Conservation (phyloP, 805 yeast genomes). For the Myxozyma neotropica region DNA sequence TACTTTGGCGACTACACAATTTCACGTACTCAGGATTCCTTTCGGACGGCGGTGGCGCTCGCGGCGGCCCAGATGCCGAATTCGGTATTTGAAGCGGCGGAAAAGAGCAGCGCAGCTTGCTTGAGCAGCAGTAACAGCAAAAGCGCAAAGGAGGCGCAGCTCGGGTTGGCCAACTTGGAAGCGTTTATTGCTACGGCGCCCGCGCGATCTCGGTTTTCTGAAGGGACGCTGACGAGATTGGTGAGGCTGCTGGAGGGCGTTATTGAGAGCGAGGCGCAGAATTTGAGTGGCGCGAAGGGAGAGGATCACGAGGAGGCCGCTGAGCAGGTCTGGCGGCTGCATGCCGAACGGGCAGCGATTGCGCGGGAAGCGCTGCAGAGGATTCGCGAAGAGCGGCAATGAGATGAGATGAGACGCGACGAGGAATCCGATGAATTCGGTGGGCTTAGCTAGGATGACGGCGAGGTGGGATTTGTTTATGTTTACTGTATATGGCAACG, state of each 20-base stretch:
- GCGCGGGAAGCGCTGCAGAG: not conserved
- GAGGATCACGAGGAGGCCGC: not conserved
- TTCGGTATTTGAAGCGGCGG: constrained; percentile 10
- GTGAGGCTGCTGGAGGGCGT: not conserved
- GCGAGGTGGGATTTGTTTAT: too few relatives aligned
- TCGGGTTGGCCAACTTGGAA: constrained; percentile 12
- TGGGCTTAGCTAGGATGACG: too few relatives aligned
- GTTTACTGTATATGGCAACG: too few relatives aligned
- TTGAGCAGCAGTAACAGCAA: too few relatives aligned
- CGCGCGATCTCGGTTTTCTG: not conserved
- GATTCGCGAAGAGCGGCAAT: not conserved
- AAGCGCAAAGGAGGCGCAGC: not conserved
- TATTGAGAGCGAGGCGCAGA: not conserved
- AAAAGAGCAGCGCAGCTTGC: too few relatives aligned
- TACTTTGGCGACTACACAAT: constrained; percentile 79
- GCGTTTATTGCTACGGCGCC: constrained; percentile 11
- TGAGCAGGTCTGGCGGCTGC: constrained; percentile 5
- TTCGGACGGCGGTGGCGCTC: constrained; percentile 73
- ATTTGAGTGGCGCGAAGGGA: not conserved
- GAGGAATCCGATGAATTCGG: not conserved
- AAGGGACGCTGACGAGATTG: not conserved
- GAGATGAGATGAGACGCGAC: not conserved
- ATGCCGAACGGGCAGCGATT: constrained; percentile 39
- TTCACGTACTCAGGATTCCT: constrained; percentile 54
- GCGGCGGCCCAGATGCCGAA: constrained; percentile 45